Evolutionary conservation across 2,329 filamentous ascomycete genomes (phyloP).

Genomic region (Apiospora phragmitis): DNA sequence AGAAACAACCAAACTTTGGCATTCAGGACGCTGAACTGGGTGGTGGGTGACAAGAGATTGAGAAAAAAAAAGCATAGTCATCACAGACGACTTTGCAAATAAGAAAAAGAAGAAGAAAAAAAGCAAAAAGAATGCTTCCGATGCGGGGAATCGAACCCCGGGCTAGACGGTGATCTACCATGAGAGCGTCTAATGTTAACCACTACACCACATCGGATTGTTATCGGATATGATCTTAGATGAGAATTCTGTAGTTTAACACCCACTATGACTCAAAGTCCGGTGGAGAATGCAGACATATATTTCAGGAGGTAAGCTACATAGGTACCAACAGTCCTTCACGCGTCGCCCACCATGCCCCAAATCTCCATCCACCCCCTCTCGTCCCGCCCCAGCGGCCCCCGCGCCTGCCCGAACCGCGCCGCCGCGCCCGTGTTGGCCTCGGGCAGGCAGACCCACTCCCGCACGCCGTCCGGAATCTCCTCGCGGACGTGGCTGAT

Average conservation of each 20-base stretch:
- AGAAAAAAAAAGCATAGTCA: background rate
- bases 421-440: constrained; percentile 62
- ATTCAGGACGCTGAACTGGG: too few species aligned
- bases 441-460: constrained; percentile 86
- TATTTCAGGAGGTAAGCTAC: background rate
- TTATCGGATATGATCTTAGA: background rate
- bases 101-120: background rate
- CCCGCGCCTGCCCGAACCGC: constrained; percentile 64
- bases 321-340: background rate
- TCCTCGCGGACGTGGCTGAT: constrained; percentile 92
- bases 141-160: constrained; percentile 32
- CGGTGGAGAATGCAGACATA: background rate
- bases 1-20: too few species aligned
- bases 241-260: background rate
- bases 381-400: constrained; percentile 58
- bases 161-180: constrained; percentile 22
- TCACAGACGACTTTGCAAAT: too few species aligned
- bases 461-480: constrained; percentile 77
- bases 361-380: constrained; percentile 67
- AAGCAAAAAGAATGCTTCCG: constrained; percentile 21
- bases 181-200: constrained; percentile 38
- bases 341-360: constrained; percentile 31
- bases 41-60: background rate
- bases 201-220: constrained; percentile 36
- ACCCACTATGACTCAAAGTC: background rate